Conservation (phyloP, 1,284 basidiomycete species). For the Ceratorhiza oryzae-sativae region DNA sequence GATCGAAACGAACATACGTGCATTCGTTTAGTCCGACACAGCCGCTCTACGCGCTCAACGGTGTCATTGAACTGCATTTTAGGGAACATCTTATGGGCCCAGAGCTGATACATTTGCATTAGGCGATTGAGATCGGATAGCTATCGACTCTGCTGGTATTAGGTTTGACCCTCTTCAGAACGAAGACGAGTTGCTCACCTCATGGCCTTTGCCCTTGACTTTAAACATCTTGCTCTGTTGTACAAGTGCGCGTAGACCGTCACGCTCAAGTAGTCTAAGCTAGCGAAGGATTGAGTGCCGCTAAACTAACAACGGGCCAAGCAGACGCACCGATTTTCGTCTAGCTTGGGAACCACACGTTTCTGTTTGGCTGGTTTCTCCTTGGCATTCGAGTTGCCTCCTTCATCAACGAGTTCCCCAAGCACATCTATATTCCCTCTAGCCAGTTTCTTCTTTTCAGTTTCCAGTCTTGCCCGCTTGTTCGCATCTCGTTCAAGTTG, state of each 20-base stretch:
- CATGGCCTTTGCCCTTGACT: slow-evolving; percentile 85
- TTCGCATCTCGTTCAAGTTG: slow-evolving; percentile 62
- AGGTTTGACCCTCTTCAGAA: not conserved
- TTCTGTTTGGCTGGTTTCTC: slow-evolving; percentile 57
- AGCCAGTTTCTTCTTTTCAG: slow-evolving; percentile 46
- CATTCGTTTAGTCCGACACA: slow-evolving; percentile 85
- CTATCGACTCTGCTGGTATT: slow-evolving; percentile 54
- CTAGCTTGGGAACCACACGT: slow-evolving; percentile 65
- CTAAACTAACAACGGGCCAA: not conserved
- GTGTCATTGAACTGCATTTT: slow-evolving; percentile 86
- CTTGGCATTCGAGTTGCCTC: slow-evolving; percentile 46
- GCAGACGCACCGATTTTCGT: slow-evolving; percentile 64
- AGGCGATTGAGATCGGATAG: slow-evolving; percentile 76
- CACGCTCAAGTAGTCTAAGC: slow-evolving; percentile 64
- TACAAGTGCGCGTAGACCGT: slow-evolving; percentile 80
- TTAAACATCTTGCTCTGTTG: slow-evolving; percentile 76
- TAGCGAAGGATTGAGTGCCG: not conserved
- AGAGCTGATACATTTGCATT: slow-evolving; percentile 86
- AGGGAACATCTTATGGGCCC: slow-evolving; percentile 90
- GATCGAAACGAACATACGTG: slow-evolving; percentile 60
- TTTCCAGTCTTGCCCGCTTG: slow-evolving; percentile 45
- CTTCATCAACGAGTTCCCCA: slow-evolving; percentile 44
- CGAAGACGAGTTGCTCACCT: slow-evolving; percentile 61
- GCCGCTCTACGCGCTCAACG: slow-evolving; percentile 78
- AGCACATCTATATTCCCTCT: slow-evolving; percentile 46